These are phyloP conservation scores for Lactarius hengduanensis DNA, from an alignment of 768 basidiomycete genomes.

Conservation along the genomic window DNA sequence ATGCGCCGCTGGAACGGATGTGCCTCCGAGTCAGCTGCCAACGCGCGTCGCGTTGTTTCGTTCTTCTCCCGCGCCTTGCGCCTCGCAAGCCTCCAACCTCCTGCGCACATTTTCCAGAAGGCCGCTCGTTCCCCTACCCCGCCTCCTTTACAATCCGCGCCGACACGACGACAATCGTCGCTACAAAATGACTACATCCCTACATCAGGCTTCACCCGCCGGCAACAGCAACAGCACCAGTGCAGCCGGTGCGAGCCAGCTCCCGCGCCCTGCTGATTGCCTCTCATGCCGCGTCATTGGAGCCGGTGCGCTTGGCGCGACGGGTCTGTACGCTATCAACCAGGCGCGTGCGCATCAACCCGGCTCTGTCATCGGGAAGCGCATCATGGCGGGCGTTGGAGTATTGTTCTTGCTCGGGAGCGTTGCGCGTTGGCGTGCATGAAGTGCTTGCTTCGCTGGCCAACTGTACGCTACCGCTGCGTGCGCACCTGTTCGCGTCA, in stretches of 20 bases:
- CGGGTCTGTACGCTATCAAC: slow-evolving; percentile 67
- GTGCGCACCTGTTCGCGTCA: not conserved
- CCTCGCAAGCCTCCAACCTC: not conserved
- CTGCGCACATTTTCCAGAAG: not conserved
- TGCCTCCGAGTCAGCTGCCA: no score
- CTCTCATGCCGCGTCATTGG: slow-evolving; percentile 70
- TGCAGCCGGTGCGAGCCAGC: not conserved
- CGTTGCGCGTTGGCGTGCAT: slow-evolving; percentile 25
- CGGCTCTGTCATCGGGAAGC: slow-evolving; percentile 59
- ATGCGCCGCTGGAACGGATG: no score
- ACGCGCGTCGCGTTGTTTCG: not conserved
- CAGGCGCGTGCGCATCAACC: slow-evolving; percentile 62
- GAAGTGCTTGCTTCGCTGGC: not conserved
- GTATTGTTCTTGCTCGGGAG: slow-evolving; percentile 34
- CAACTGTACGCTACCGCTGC: not conserved
- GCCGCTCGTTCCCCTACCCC: not conserved
- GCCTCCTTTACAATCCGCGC: not conserved
- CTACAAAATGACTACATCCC: not conserved
- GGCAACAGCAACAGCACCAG: not conserved
- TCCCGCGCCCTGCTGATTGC: slow-evolving; percentile 44
- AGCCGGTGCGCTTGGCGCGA: slow-evolving; percentile 57
- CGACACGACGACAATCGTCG: not conserved
- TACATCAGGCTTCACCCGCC: not conserved
- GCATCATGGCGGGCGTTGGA: slow-evolving; percentile 60
- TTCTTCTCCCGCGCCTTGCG: not conserved